Percentiles rank a stretch among this genome's conserved stretches.
Evolutionary conservation across 2,329 filamentous ascomycete genomes (phyloP).

Genomic region (Neofusicoccum kwambonambiense): DNA sequence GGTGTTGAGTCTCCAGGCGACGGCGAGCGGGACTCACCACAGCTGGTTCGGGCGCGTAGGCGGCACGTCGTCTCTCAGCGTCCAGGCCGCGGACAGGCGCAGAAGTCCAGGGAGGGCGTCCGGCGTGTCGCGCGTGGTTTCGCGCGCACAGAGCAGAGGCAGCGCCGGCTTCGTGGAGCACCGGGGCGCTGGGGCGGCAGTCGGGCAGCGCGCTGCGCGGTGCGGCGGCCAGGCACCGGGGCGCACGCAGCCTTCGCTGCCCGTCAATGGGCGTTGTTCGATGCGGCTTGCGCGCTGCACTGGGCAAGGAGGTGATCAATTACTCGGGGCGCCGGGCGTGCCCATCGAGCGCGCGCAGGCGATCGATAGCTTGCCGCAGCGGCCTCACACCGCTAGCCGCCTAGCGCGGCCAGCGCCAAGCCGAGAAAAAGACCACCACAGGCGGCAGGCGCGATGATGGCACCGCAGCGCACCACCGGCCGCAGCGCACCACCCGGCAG

Average conservation of each 20-base stretch:
- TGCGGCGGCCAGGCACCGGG: neutral
- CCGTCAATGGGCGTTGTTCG: neutral
- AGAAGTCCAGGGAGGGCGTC: neutral
- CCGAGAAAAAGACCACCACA: neutral
- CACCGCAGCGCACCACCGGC: neutral
- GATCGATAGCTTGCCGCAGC: neutral
- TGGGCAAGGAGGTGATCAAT: conserved; percentile 7
- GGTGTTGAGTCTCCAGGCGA: neutral
- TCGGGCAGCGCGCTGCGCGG: neutral
- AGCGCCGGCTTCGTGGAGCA: too few species aligned
- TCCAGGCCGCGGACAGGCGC: neutral
- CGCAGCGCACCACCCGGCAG: too few species aligned
- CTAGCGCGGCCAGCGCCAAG: neutral
- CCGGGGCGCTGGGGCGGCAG: neutral
- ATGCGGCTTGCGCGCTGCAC: neutral
- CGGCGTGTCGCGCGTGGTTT: neutral
- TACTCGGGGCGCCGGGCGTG: conserved; percentile 3
- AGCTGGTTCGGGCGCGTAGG: neutral
- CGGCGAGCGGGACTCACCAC: neutral
- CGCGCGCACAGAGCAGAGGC: too few species aligned
- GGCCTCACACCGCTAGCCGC: neutral
- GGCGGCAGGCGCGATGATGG: neutral
- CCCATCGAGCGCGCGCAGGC: neutral
- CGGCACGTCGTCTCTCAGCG: neutral
- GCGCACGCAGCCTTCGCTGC: neutral